These are phyloP conservation scores for Vitis hybrid DNA, from an alignment of 177 flowering plant species.

Conservation along the genomic window DNA sequence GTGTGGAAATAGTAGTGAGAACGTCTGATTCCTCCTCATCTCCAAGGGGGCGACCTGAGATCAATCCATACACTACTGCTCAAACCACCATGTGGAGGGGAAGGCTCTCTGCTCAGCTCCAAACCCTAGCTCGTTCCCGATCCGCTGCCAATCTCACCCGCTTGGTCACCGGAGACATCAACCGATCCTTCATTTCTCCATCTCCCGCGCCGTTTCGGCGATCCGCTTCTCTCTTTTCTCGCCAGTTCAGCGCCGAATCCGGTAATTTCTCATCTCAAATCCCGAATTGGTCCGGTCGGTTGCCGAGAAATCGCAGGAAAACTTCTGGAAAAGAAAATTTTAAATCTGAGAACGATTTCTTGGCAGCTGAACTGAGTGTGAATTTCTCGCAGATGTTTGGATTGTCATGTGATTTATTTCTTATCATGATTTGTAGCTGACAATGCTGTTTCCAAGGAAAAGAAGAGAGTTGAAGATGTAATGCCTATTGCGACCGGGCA, in stretches of 20 bases:
- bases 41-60: slow-evolving; percentile 42
- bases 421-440: slow-evolving; percentile 16
- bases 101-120: slow-evolving; percentile 42
- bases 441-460: slow-evolving; percentile 26
- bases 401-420: not conserved
- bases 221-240: slow-evolving; percentile 33
- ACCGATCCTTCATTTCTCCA: slow-evolving; percentile 15
- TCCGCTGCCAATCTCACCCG: slow-evolving; percentile 3
- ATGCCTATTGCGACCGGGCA: slow-evolving; percentile 95
- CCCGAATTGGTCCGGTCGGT: not conserved
- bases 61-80: not conserved
- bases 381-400: slow-evolving; percentile 3
- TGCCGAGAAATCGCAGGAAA: not conserved
- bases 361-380: not conserved
- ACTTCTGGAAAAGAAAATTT: not conserved
- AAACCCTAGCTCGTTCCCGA: slow-evolving; percentile 34
- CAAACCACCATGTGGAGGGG: slow-evolving; percentile 51
- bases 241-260: slow-evolving; percentile 37
- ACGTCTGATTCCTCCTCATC: not conserved
- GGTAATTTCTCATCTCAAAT: slow-evolving; percentile 29
- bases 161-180: not conserved
- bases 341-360: not conserved
- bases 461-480: slow-evolving; percentile 76
- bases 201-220: slow-evolving; percentile 18
- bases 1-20: too few relatives aligned